phyloP scores from a whole-genome alignment of 1,284 basidiomycete species.

The Rhodotorula mucilaginosa region DNA sequence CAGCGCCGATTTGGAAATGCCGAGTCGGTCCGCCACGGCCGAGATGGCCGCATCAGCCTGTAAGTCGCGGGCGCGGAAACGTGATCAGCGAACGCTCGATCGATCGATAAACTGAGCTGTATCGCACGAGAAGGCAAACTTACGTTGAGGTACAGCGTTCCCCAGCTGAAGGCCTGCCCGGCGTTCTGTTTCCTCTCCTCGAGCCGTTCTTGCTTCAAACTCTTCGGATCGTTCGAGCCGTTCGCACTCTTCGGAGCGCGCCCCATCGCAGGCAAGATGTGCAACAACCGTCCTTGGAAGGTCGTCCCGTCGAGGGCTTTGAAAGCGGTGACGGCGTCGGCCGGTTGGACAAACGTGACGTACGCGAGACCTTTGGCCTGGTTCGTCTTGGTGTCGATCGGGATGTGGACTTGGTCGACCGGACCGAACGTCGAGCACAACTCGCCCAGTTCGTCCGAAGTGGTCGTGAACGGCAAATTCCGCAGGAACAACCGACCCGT shows the following conservation, averaged over 20 bases:
- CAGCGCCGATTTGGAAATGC: constrained; percentile 66
- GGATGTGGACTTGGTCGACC: constrained; percentile 73
- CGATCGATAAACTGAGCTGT: no score
- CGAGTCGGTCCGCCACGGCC: constrained; percentile 76
- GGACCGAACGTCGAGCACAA: constrained; percentile 70
- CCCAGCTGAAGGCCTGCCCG: constrained; percentile 83
- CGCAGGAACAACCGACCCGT: constrained; percentile 85
- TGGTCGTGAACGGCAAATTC: constrained; percentile 82
- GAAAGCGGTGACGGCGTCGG: constrained; percentile 72
- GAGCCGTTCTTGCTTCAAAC: constrained; percentile 57
- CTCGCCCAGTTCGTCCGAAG: constrained; percentile 66
- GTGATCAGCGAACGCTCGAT: background rate
- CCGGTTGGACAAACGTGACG: constrained; percentile 66
- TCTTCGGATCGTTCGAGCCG: constrained; percentile 54
- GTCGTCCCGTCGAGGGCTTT: constrained; percentile 75
- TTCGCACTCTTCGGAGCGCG: constrained; percentile 47
- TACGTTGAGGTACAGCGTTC: constrained; percentile 95
- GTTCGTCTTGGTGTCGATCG: constrained; percentile 65
- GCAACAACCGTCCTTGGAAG: constrained; percentile 87
- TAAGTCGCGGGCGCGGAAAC: constrained; percentile 4
- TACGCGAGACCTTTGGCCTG: constrained; percentile 78
- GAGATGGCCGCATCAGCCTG: constrained; percentile 85
- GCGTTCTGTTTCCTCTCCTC: constrained; percentile 69
- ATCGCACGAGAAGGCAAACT: constrained; percentile 49
- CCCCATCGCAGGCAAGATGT: constrained; percentile 78